Conservation (phyloP, 192 early-diverging fungal genomes). For the Backusella tarrabulga region DNA sequence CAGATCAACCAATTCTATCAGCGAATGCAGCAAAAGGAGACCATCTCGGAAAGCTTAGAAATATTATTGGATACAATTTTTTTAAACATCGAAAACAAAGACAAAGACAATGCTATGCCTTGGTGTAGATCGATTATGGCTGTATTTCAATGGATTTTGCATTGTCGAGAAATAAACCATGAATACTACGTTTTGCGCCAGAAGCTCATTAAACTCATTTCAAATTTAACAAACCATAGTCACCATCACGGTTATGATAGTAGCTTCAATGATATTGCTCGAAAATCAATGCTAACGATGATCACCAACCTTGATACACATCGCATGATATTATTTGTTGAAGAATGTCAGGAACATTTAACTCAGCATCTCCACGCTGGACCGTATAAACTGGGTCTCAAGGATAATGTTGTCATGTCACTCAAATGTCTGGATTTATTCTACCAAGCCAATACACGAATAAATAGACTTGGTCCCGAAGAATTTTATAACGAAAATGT, state of each 20-base stretch:
- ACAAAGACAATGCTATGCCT: neutral
- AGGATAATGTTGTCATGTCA: constrained; percentile 23
- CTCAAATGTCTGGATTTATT: constrained; percentile 21
- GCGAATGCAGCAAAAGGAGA: neutral
- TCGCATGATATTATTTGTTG: constrained; percentile 10
- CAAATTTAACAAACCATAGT: neutral
- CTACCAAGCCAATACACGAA: neutral
- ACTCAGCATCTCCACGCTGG: constrained; percentile 29
- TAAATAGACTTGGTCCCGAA: neutral
- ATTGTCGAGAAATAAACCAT: neutral
- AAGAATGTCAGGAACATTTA: constrained; percentile 19
- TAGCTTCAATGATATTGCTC: neutral
- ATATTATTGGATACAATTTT: constrained; percentile 5
- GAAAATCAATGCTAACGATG: neutral
- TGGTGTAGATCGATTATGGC: constrained; percentile 11
- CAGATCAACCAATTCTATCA: constrained; percentile 8
- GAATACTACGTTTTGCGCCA: neutral
- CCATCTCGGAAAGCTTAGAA: constrained; percentile 13
- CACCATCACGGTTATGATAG: neutral
- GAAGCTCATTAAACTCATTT: neutral
- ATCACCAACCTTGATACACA: constrained; percentile 13
- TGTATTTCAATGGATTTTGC: neutral
- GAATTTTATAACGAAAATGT: constrained; percentile 26
- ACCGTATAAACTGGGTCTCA: constrained; percentile 27
- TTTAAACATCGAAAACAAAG: neutral